Base-by-base conservation (phyloP, 2,329 filamentous ascomycete genomes). In the Myriosclerotinia scirpicola region DNA sequence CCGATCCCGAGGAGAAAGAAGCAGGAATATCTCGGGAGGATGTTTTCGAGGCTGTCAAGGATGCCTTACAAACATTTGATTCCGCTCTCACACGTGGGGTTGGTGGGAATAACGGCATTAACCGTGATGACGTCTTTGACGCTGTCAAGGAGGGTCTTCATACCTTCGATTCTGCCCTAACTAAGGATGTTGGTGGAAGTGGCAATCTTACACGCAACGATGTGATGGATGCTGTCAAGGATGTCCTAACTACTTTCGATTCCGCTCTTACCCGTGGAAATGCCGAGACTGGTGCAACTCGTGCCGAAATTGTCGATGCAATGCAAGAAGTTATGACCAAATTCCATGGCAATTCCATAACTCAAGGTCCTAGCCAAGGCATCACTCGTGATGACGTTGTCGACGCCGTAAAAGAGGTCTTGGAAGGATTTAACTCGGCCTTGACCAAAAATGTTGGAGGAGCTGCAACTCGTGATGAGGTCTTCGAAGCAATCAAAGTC, bases 261-360 rank as follows among this genome's bases (percentile, higher is more conserved):
- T 80, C 82, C 67, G 79, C 82, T 3, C 79, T 85, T 1, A 14
- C 85, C 83, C 0, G 82, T 85, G 40, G 85, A 86, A 71, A 91
- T 71, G 88, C 40, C 17, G 58, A 50, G 20, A 65, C 22, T 12
- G 63, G 63, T 40, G 63, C 54, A 48, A 59, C 42, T 40, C 63
- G 63, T 17, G 63, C 44, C 11, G 63, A 65, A 52, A 59, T 65
- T 3, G 54, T 65, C 36, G 63, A 65, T 30, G 63, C 42, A 93
- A 1, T 96, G 93, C 87, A 94, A 97, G 76, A 91, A 88, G 65
- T 96, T 96, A 79, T 96, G 96, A 78, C 94, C 94, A 1, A 92
- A 97, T 73, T 92, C 14, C 58, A 61, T 97, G 61, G 90, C 96
- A 73, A 84, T 96, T 5, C 90, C 71, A 83, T 98, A 38, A 88